A percentile compares a stretch with the other conserved stretches of the same genome.
phyloP scores from a whole-genome alignment of 495 filamentous ascomycete genomes.

The Aspergillus incahuasiensis region DNA sequence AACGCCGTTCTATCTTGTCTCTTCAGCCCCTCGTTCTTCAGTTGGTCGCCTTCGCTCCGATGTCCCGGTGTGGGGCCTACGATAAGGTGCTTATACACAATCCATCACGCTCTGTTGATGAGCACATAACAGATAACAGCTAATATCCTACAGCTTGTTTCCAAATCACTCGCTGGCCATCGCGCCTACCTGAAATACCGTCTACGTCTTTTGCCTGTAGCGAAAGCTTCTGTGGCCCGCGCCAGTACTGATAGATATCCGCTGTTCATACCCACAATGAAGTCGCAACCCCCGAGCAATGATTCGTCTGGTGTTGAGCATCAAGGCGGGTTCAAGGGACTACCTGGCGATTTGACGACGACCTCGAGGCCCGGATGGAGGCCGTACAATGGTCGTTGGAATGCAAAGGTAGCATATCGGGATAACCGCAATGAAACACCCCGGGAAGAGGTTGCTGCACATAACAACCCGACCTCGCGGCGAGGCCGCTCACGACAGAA shows the following conservation, averaged over 20 bases:
- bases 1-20: neutral
- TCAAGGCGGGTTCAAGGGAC: neutral
- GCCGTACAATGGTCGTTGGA: conserved; percentile 19
- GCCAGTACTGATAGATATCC: neutral
- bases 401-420: conserved; percentile 4
- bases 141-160: conserved; percentile 10
- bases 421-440: neutral
- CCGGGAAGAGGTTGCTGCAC: neutral
- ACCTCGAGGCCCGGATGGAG: conserved; percentile 12
- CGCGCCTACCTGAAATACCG: neutral
- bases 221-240: neutral
- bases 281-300: conserved; percentile 1
- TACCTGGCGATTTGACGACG: neutral
- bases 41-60: neutral
- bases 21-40: neutral
- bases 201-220: neutral
- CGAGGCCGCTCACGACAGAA: neutral
- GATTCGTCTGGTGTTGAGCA: neutral
- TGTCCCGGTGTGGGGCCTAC: conserved; percentile 15
- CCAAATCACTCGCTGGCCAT: neutral
- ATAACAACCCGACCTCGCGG: neutral
- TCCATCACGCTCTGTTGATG: neutral
- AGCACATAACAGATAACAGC: neutral
- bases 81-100: conserved; percentile 12
- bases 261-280: neutral